Evolutionary conservation across 352 stramenopile genomes (phyloP).

Genomic region (Phytophthora cactorum): DNA sequence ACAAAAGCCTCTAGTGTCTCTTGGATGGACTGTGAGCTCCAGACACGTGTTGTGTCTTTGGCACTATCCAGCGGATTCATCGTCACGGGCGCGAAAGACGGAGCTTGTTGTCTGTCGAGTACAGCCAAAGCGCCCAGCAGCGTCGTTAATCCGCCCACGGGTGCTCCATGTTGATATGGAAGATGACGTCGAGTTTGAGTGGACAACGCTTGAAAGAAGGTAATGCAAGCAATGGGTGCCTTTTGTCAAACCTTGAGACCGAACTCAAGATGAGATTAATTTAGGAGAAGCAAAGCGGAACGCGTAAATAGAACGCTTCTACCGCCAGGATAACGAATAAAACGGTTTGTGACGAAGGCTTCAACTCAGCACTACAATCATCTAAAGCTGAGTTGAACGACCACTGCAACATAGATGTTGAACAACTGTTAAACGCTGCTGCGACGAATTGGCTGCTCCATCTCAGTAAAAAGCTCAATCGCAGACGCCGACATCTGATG

Average conservation of each 20-base stretch:
- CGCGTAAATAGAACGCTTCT: slow-evolving; percentile 17
- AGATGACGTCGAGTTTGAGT: slow-evolving; percentile 11
- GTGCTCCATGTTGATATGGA: slow-evolving; percentile 3
- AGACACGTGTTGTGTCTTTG: too few relatives aligned
- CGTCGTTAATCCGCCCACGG: too few relatives aligned
- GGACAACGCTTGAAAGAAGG: slow-evolving; percentile 1
- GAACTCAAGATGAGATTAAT: slow-evolving; percentile 20
- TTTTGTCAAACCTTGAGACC: slow-evolving; percentile 10
- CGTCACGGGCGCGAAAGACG: too few relatives aligned
- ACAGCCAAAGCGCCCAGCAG: too few relatives aligned
- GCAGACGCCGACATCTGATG: slow-evolving; percentile 6
- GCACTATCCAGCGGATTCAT: too few relatives aligned
- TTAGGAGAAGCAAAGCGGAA: slow-evolving; percentile 17
- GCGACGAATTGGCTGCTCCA: not conserved
- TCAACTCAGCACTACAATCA: not conserved
- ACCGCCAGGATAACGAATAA: slow-evolving; percentile 16
- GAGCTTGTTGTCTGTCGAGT: too few relatives aligned
- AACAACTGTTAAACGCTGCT: not conserved
- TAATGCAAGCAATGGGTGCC: slow-evolving; percentile 9
- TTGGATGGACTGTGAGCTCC: too few relatives aligned
- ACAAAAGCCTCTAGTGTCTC: too few relatives aligned
- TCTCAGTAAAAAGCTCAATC: slow-evolving; percentile 6
- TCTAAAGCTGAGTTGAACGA: not conserved
- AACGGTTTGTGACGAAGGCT: not conserved
- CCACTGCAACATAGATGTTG: not conserved